Evolutionary conservation across 139 green algal species (phyloP), one percentile per base, ranked within the genome.

Genomic region (Haematococcus lacustris): DNA sequence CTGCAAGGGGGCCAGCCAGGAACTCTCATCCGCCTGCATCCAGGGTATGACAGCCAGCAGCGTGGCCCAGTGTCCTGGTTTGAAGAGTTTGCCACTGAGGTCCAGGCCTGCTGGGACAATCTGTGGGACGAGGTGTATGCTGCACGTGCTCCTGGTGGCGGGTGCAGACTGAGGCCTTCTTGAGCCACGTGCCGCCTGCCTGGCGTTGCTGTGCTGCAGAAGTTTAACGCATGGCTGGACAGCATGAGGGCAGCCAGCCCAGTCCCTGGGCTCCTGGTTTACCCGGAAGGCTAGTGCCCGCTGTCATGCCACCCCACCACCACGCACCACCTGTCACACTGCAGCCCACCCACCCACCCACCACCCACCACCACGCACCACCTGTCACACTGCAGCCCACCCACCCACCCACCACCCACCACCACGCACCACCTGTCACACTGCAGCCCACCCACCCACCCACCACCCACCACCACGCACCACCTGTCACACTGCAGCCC

Each of bases 221-320:
- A 69, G 7, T 91, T 93, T 76, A 93, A 93, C 47, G 62, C 39
- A 1, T 89, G 87, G 83, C 68, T 93, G 23, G 87, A 93, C 38
- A 37, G 47, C 17, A 81, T 73, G 35, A 67, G 91, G 2, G 35
- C 51, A 1, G 39, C 33, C 30, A 89, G 80, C 69, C 80, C 76
- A 3, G 51, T 85, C 30, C 77, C 83, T 30, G 83, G 87, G 28
- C 50, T 93, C 2, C 80, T 89, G 37, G 82, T 93, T 0, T 93
- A 92, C 68, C 88, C 88, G 39, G 88, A 93, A 80, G 88, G 87
- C 88, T 40, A 38, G 68, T 40, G 26, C 3, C 51, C 7, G 28
- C 38, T 47, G 68, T 65, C n/a, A 47, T 30, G 21, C 21, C 17
- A n/a, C 47, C 13, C 17, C 47, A 57, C 21, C 13, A 57, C 21